phyloP scores from a whole-genome alignment of 169 alveolate genomes.

The Plasmodium chabaudi region DNA sequence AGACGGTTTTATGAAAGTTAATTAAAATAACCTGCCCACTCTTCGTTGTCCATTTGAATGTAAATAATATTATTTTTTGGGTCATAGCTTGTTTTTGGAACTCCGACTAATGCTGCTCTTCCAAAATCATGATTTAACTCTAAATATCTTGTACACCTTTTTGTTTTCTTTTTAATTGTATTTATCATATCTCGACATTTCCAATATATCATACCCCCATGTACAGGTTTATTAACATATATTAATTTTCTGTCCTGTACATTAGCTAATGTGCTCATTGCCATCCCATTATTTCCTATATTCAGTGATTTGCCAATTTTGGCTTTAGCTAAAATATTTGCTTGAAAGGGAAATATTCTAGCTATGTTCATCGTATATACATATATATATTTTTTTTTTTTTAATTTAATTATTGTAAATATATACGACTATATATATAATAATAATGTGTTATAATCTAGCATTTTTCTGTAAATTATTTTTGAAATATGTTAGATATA shows the following conservation, averaged over 20 bases:
- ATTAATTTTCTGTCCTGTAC: conserved; percentile 38
- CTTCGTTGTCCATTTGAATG: conserved; percentile 86
- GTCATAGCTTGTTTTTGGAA: conserved; percentile 84
- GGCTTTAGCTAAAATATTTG: conserved; percentile 3
- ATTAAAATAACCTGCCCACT: conserved; percentile 80
- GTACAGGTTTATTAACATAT: conserved; percentile 79
- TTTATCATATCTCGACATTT: conserved; percentile 72
- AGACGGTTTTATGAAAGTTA: no score
- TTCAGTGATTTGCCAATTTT: conserved; percentile 19
- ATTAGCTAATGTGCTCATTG: neutral
- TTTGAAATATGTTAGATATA: neutral
- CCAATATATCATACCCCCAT: conserved; percentile 86
- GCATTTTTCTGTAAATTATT: neutral
- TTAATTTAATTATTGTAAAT: neutral
- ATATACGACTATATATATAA: neutral
- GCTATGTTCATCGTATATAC: conserved; percentile 14
- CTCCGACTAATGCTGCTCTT: conserved; percentile 85
- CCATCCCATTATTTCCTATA: conserved; percentile 40
- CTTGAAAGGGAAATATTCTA: conserved; percentile 18
- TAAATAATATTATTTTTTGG: conserved; percentile 85
- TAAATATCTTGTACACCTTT: conserved; percentile 80
- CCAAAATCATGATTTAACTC: conserved; percentile 75
- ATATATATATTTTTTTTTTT: neutral
- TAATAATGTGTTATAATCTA: neutral
- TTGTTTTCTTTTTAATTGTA: conserved; percentile 58